Evolutionary conservation across 805 yeast genomes (phyloP), one percentile per base, ranked within the genome.

Genomic region (Ogataea nakhonphanomensis): DNA sequence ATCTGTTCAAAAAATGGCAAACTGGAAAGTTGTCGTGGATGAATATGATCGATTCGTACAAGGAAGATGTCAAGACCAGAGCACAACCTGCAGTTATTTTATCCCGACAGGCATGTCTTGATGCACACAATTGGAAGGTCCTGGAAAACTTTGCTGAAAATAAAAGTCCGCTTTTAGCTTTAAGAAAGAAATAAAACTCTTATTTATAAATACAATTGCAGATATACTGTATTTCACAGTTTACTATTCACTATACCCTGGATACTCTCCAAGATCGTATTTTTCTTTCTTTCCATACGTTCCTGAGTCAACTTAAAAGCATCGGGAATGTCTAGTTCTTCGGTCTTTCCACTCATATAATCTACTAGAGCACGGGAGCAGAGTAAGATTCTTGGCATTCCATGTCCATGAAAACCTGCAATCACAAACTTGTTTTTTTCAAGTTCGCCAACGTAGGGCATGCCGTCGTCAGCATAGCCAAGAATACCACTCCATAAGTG

Each of bases 351-450:
- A 5, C 37, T 15, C 9, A 50, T 43, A 5, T 23, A 17, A 7
- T 51, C 48, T 2, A 68, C 71, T 14, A 71, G 37, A 1, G 68
- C 70, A 39, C 65, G 63, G 11, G 70, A 72, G 33, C 62, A 46
- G 5, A 67, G 37, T 41, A 65, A 63, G 9, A 70, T 66, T 30
- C 76, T 55, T 24, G 77, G 75, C 76, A 73, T 71, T 24, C 78
- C 78, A 51, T 73, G 77, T 3, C 76, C 78, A 32, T 67, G 65
- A 53, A 69, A 73, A 0, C 78, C 78, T 5, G 76, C 75, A 44
- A 61, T 53, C 11, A 67, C 54, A 41, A 50, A 71, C n/a, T 62
- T 56, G 34, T 60, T 55, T 23, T 54, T 45, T 24, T 58, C 57
- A 2, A 41, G 45, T 25, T 65, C 69, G n/a, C 78, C 78, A 17